Conservation (phyloP, 2,329 filamentous ascomycete species). For the Fusarium chaquense region DNA sequence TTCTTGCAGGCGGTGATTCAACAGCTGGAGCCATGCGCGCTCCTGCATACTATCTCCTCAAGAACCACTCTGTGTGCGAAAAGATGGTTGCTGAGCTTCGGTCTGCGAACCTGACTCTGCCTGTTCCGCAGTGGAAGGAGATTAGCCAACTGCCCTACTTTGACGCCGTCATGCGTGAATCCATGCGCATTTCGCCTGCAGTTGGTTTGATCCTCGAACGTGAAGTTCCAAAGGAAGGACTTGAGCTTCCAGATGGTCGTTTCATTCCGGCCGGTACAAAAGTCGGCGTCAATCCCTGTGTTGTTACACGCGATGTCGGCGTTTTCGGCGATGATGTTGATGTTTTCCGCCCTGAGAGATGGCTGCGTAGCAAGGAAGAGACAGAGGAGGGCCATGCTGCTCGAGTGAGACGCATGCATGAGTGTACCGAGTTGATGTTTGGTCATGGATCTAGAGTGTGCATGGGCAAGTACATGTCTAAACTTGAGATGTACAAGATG, state of each 20-base stretch:
- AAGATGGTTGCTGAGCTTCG: constrained; percentile 36
- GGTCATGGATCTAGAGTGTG: constrained; percentile 33
- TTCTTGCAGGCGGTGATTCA: constrained; percentile 37
- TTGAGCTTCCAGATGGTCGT: constrained; percentile 21
- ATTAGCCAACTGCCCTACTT: constrained; percentile 29
- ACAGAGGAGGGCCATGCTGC: constrained; percentile 10
- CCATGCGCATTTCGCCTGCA: constrained; percentile 25
- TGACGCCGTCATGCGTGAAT: constrained; percentile 35
- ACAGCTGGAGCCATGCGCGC: constrained; percentile 39
- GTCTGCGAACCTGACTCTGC: constrained; percentile 8
- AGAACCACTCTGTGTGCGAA: constrained; percentile 11
- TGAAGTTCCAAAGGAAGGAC: constrained; percentile 25
- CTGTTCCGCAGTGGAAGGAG: constrained; percentile 36
- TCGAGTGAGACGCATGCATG: constrained; percentile 28
- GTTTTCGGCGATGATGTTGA: constrained; percentile 30
- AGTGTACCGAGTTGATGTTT: constrained; percentile 37
- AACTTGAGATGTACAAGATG: constrained; percentile 38
- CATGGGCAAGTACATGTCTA: constrained; percentile 39
- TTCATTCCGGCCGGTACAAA: constrained; percentile 28
- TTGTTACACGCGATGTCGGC: constrained; percentile 26
- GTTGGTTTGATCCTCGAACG: constrained; percentile 32
- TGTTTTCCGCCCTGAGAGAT: constrained; percentile 31
- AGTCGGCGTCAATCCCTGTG: constrained; percentile 34
- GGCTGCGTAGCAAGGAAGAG: constrained; percentile 16
- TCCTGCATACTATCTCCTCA: constrained; percentile 31